phyloP scores from a whole-genome alignment of 192 early-diverging fungal genomes.

The Phycomyces blakesleeanus region DNA sequence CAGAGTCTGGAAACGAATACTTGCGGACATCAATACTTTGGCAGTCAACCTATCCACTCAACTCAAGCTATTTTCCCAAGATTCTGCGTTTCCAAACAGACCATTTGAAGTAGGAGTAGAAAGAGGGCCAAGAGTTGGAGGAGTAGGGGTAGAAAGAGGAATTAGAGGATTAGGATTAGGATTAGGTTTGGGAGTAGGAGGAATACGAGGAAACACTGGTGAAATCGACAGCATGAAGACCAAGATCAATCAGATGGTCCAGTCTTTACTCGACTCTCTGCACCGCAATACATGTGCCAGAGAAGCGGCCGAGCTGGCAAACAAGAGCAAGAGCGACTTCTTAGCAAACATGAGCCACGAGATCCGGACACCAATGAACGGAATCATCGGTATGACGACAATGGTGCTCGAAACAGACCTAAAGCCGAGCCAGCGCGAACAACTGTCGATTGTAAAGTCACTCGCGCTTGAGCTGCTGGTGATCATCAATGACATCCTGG shows the following conservation, averaged over 20 bases:
- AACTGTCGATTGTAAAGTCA: constrained; percentile 42
- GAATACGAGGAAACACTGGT: too few relatives aligned
- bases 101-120: too few relatives aligned
- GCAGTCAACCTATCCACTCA: too few relatives aligned
- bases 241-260: constrained; percentile 68
- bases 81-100: too few relatives aligned
- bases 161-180: too few relatives aligned
- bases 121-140: too few relatives aligned
- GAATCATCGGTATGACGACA: constrained; percentile 66
- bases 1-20: too few relatives aligned
- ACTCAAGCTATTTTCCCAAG: too few relatives aligned
- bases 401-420: constrained; percentile 68
- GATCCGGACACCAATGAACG: constrained; percentile 76
- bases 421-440: constrained; percentile 64
- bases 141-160: too few relatives aligned
- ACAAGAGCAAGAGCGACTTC: constrained; percentile 52
- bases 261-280: constrained; percentile 64
- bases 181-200: too few relatives aligned
- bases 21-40: too few relatives aligned
- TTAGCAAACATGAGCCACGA: constrained; percentile 78
- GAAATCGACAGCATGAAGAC: constrained; percentile 61
- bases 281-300: constrained; percentile 63
- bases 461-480: constrained; percentile 44
- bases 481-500: constrained; percentile 78
- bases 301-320: constrained; percentile 47